phyloP scores from a whole-genome alignment of 2,329 filamentous ascomycete species.

The Rhytidhysteron rufulum region DNA sequence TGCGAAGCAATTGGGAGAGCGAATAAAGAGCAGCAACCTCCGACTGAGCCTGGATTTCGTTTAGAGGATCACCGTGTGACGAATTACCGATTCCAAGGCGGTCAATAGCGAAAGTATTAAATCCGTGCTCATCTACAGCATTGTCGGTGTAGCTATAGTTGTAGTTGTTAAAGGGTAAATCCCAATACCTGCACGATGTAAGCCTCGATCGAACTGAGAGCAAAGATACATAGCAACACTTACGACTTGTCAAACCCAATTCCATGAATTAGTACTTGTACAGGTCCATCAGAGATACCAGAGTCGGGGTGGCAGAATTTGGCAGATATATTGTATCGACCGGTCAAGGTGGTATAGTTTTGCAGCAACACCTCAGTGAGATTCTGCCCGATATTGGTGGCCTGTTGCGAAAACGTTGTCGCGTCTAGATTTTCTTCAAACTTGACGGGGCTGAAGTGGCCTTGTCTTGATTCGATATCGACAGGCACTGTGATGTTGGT shows the following conservation, averaged over 20 bases:
- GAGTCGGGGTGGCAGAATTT: slow-evolving; percentile 58
- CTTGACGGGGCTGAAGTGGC: slow-evolving; percentile 48
- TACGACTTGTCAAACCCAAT: slow-evolving; percentile 52
- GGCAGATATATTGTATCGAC: slow-evolving; percentile 55
- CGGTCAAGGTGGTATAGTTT: slow-evolving; percentile 50
- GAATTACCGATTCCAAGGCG: slow-evolving; percentile 60
- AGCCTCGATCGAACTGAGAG: slow-evolving; percentile 1
- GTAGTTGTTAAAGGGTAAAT: slow-evolving; percentile 53
- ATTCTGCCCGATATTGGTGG: slow-evolving; percentile 50
- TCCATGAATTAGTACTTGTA: slow-evolving; percentile 52
- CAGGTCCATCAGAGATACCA: slow-evolving; percentile 29
- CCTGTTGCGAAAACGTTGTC: slow-evolving; percentile 52
- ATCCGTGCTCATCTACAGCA: slow-evolving; percentile 53
- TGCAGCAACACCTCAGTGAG: slow-evolving; percentile 43
- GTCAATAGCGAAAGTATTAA: slow-evolving; percentile 59
- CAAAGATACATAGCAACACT: slow-evolving; percentile 6
- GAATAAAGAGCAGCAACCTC: slow-evolving; percentile 57
- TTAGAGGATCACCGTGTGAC: slow-evolving; percentile 56
- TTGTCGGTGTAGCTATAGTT: slow-evolving; percentile 61
- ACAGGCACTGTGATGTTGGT: slow-evolving; percentile 56
- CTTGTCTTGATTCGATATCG: slow-evolving; percentile 52
- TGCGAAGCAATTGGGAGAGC: slow-evolving; percentile 50
- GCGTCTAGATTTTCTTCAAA: slow-evolving; percentile 54
- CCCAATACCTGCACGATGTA: slow-evolving; percentile 53
- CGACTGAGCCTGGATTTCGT: slow-evolving; percentile 56